Evolutionary conservation across 192 early-diverging fungal species (phyloP), one percentile per base, ranked within the genome.

Genomic region (Coemansia sp.): DNA sequence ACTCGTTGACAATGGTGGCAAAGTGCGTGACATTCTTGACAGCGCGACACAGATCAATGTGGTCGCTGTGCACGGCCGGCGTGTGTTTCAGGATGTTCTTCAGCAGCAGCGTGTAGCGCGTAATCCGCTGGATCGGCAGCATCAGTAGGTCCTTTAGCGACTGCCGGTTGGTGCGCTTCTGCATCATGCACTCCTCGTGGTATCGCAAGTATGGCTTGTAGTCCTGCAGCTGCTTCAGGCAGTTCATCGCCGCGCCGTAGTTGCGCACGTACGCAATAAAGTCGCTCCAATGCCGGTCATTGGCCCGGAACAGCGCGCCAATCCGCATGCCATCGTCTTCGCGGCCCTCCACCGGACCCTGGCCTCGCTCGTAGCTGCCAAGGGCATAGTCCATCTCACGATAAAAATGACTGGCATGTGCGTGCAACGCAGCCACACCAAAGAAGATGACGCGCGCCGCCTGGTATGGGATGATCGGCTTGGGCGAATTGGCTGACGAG

Each of bases 391-490:
- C 72, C 72, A 75, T 75, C 32, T 75, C 72, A 40, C 72, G 64
- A 22, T 75, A 75, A 30, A 75, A 75, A 30, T 60, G 72, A 50
- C 65, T 75, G 21, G 72, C 72, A 10, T 75, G 72, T 12, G 65
- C 67, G 39, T 75, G 72, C 39, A 75, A 56, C 23, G 72, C 55
- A 2, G 72, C 56, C 28, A 75, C 55, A 26, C 72, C 72, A 45
- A 53, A 56, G 23, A 75, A 75, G 20, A 75, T 40, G 28, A 68
- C 53, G 2, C 72, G 64, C 4, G 72, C 72, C 11, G 72, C 55
- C 57, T 75, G 72, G 50, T 75, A 75, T 14, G 72, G 72, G 36
- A 75, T 75, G 21, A 75, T 75, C 8, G 72, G 72, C 72, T 75
- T 75, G 29, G 58, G 65, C 28, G 65, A 75, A 36, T 75, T 75